Base-by-base conservation (phyloP, 73 alveolate species). In the Paramecium sexaurelia region DNA sequence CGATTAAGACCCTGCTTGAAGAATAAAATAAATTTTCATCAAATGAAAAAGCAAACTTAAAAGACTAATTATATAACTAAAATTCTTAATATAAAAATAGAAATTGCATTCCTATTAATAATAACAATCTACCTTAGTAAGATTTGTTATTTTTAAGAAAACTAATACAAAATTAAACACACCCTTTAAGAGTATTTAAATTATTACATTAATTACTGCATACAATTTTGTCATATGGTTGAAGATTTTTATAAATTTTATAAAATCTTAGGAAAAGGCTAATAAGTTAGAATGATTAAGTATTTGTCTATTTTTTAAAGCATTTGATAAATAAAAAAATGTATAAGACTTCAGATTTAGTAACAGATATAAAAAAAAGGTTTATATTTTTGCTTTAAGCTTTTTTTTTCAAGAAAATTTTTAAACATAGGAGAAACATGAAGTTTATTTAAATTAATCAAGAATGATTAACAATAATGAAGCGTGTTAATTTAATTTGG, bases 351-450 rank as follows among this genome's bases (percentile, higher is more conserved):
- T 32, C 39, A 32, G 83, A 61, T 29, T 61, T 61, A 61, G 43
- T 61, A 15, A 61, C 83, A 29, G 83, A 71, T n/a, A 36, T 61
- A 61, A 61, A 0, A 3, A 17, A 45, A 11, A 24, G 20, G 8
- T 1, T 29, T 61, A 61, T 61, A 4, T 11, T 61, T 26, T 26
- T 26, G 83, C 13, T 71, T 0, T 36, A 71, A 71, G 86, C 86
- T 15, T 71, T 71, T 61, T 15, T 71, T 71, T 71, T 71, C 57
- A 7, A 71, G 32, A 11, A 61, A 71, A 36, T 71, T 71, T 71
- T 71, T 61, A 20, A 71, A 71, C 11, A 37, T 71, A 35, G 56
- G 56, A 8, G 86, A 71, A 33, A 37, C 86, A n/a, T 71, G 66
- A 33, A 22, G 55, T 33, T 9, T 71, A 19, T 71, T 71, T 33